These are phyloP conservation scores for Draba incana DNA, from an alignment of 345 rosid genomes.

Conservation along the genomic window DNA sequence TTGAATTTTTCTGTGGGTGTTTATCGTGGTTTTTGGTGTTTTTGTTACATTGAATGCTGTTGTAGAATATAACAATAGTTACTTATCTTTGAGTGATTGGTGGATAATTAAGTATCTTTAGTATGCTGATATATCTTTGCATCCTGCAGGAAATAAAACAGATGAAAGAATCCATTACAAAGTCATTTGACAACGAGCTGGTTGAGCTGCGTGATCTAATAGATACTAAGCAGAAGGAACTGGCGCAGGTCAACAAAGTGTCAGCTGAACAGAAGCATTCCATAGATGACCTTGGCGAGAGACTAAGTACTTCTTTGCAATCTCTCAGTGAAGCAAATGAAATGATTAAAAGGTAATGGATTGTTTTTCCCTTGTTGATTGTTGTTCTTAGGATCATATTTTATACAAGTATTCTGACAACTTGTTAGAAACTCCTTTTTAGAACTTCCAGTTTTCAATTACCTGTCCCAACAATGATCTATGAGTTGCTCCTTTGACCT, in stretches of 20 bases:
- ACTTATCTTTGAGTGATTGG: conserved; percentile 6
- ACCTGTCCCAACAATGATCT: conserved; percentile 9
- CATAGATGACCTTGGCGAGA: conserved; percentile 77
- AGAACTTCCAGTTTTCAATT: neutral
- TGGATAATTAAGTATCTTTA: conserved; percentile 1
- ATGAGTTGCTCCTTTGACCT: too few relatives aligned
- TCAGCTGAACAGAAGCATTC: conserved; percentile 78
- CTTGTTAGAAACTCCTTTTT: neutral
- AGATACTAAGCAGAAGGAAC: conserved; percentile 63
- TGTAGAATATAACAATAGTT: neutral
- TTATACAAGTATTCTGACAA: conserved; percentile 19
- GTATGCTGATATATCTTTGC: conserved; percentile 27
- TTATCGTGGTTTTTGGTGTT: too few relatives aligned
- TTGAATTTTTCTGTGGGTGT: conserved; percentile 15
- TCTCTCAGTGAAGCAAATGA: conserved; percentile 90
- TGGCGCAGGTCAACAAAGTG: conserved; percentile 58
- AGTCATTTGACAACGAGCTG: conserved; percentile 55
- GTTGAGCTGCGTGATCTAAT: conserved; percentile 53
- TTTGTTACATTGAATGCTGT: conserved; percentile 15
- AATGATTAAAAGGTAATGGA: conserved; percentile 66
- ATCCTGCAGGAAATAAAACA: conserved; percentile 68
- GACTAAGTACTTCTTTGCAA: conserved; percentile 77
- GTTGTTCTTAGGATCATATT: conserved; percentile 10
- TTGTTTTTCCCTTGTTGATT: conserved; percentile 6
- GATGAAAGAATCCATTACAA: conserved; percentile 63